Base-by-base conservation (phyloP, 352 stramenopile genomes). In the Phytophthora pini region DNA sequence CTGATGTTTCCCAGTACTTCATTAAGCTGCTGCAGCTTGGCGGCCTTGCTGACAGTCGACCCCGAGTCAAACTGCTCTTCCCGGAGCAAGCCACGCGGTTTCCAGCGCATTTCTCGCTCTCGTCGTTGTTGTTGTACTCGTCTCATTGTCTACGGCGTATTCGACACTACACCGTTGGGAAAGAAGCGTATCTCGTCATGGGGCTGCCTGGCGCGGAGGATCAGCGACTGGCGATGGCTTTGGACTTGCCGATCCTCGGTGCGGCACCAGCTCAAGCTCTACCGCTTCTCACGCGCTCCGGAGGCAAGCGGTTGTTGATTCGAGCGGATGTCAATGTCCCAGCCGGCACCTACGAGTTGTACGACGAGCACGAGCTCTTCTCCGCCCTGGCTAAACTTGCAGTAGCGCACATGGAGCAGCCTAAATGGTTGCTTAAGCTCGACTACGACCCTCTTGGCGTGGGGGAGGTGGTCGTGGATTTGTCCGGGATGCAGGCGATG, bases 311-410 rank as follows among this genome's bases (percentile, higher is more conserved):
- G 4, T 65, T 95, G 11, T 93, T 97, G 51, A 87, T 90, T 38
- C 77, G 85, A 45, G 85, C 89, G 1, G 87, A 97, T 52, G 89
- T 97, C 15, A 96, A 94, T 63, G 84, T 94, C 3, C 90, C 88
- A 13, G 82, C 77, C 5, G 92, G 90, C 26, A 90, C 87, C 5
- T 93, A 97, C 63, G 92, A 97, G 54, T 69, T 98, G 29, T 97
- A 96, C 62, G 81, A 95, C 57, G 84, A 95, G 20, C 84, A 96
- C 36, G 91, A 98, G 52, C 50, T 97, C 12, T 76, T 89, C 24
- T 74, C 90, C 20, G 77, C 90, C 17, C 76, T 98, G 17, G 79
- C 89, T 24, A 96, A 97, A 63, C 83, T 98, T 40, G 89, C 93
- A 41, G 78, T 94, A 20, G 68, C 85, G 38, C 87, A 98, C 61